Evolutionary conservation across 805 yeast species (phyloP).

Genomic region (Suhomyces sp.): DNA sequence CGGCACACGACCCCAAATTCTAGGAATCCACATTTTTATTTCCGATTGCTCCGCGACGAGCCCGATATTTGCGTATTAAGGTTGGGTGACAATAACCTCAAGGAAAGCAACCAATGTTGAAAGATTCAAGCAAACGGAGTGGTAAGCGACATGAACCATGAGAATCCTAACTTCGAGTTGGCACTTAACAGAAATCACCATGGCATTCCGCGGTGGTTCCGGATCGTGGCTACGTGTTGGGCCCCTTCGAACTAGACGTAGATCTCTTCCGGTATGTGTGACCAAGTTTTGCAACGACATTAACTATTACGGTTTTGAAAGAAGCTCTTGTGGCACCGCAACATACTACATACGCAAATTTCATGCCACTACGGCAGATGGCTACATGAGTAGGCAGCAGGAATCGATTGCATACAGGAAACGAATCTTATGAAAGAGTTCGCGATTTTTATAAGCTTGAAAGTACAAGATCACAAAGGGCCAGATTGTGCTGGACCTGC

Average conservation of each 20-base stretch:
- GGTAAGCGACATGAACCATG: not conserved
- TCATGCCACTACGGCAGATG: not conserved
- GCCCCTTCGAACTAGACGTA: not conserved
- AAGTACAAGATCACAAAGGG: not conserved
- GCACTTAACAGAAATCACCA: not conserved
- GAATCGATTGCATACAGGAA: not conserved
- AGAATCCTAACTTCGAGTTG: not conserved
- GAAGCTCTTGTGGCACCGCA: not conserved
- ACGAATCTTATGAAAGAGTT: not conserved
- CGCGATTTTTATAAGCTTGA: not conserved
- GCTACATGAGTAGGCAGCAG: not conserved
- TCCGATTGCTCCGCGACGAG: not conserved
- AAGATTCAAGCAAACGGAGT: not conserved
- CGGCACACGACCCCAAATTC: not conserved
- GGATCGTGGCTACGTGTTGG: not conserved
- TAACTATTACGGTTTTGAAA: not conserved
- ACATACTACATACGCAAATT: not conserved
- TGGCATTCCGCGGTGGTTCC: not conserved
- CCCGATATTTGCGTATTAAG: not conserved
- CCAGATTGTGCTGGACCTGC: not conserved
- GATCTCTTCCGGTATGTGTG: not conserved
- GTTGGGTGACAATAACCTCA: not conserved
- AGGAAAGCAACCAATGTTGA: not conserved
- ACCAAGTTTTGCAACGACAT: not conserved
- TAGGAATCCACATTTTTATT: not conserved